A percentile compares a stretch with the other conserved stretches of the same genome.
Conservation (phyloP, 768 basidiomycete genomes). For the Mycena maculata region DNA sequence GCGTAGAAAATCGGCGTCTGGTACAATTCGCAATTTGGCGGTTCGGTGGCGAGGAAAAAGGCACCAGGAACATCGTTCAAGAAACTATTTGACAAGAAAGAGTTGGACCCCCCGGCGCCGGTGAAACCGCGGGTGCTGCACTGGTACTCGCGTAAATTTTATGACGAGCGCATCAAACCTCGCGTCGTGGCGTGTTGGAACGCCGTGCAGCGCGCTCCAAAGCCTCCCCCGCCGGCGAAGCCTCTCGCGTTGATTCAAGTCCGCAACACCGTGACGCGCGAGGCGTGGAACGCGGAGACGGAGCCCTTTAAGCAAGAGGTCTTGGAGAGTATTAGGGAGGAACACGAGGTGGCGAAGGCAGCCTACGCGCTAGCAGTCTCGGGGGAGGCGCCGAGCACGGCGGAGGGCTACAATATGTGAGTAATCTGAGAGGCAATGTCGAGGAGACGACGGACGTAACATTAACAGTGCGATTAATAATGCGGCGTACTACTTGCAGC, state of each 20-base stretch:
- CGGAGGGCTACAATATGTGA: not conserved
- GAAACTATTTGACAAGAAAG: not conserved
- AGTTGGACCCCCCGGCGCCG: not conserved
- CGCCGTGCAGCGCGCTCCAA: not conserved
- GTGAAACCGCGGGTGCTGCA: not conserved
- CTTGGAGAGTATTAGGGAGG: not conserved
- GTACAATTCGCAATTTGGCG: not conserved
- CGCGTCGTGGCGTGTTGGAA: not conserved
- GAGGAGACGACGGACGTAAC: not conserved
- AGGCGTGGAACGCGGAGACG: not conserved
- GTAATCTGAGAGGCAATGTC: not conserved
- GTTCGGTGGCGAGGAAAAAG: not conserved
- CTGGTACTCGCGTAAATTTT: not conserved
- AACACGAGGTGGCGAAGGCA: not conserved
- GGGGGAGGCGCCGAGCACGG: not conserved
- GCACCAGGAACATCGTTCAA: not conserved
- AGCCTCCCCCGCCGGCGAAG: not conserved
- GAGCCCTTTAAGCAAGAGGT: not conserved
- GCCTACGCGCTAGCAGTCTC: not conserved
- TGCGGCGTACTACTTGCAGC: not conserved
- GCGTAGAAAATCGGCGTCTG: conserved; percentile 5
- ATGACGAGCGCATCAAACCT: not conserved
- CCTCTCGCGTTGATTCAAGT: not conserved
- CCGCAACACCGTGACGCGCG: not conserved
- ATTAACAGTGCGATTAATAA: not conserved